phyloP scores from a whole-genome alignment of 2,329 filamentous ascomycete genomes.

The Aspergillus tubingensis region DNA sequence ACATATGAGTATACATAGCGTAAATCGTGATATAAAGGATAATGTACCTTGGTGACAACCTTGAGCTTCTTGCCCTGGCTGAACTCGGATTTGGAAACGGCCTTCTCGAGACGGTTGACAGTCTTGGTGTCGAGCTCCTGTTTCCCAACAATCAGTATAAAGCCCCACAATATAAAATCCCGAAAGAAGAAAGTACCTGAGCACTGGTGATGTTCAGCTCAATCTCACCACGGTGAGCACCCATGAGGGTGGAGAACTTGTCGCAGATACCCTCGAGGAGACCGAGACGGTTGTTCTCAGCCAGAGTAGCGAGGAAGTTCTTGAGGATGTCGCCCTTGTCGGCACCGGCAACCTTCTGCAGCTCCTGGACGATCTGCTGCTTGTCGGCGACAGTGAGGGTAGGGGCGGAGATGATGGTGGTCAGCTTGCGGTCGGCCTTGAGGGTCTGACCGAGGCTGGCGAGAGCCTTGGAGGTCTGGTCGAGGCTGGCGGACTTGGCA shows the following conservation, averaged over 20 bases:
- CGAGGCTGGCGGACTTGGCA: constrained; percentile 81
- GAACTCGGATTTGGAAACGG: constrained; percentile 86
- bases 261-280: constrained; percentile 77
- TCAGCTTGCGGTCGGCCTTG: constrained; percentile 81
- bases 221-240: constrained; percentile 86
- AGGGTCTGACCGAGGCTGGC: constrained; percentile 69
- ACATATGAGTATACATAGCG: no score
- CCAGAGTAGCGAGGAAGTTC: constrained; percentile 88
- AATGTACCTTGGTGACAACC: constrained; percentile 80
- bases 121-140: constrained; percentile 86
- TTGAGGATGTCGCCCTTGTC: constrained; percentile 79
- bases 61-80: constrained; percentile 96
- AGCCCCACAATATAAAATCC: no score
- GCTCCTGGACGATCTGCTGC: constrained; percentile 79
- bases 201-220: constrained; percentile 91
- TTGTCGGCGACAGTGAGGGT: constrained; percentile 80
- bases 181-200: constrained; percentile 57
- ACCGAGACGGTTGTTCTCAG: constrained; percentile 93
- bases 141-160: background rate
- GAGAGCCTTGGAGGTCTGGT: constrained; percentile 80
- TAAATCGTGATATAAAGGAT: constrained; percentile 4
- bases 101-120: constrained; percentile 79
- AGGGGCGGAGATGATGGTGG: constrained; percentile 72
- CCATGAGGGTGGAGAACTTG: constrained; percentile 87
- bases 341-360: constrained; percentile 76